Conservation (phyloP, 768 basidiomycete species). For the Postia placenta region DNA sequence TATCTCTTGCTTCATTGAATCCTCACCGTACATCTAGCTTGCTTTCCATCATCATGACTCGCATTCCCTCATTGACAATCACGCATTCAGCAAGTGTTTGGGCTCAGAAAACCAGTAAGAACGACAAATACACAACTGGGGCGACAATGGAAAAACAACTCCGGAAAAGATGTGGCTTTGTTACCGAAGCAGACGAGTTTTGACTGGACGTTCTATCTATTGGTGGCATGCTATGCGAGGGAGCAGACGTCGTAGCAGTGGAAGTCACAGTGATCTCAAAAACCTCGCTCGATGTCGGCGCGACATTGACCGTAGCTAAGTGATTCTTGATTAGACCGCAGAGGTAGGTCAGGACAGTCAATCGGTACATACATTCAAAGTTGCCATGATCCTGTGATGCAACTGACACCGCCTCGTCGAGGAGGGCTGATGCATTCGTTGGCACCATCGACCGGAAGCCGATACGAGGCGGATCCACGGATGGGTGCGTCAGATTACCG, state of each 20-base stretch:
- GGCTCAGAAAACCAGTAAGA: background rate
- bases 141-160: background rate
- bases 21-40: too few species aligned
- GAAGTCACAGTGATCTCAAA: background rate
- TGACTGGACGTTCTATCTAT: constrained; percentile 1
- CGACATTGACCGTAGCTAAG: background rate
- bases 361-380: too few species aligned
- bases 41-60: too few species aligned
- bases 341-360: too few species aligned
- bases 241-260: background rate
- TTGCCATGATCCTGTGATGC: constrained; percentile 24
- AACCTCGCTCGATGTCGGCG: background rate
- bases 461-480: constrained; percentile 60
- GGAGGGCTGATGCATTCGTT: constrained; percentile 38
- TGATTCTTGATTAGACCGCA: too few species aligned
- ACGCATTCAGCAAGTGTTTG: background rate
- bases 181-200: background rate
- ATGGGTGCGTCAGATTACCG: constrained; percentile 66
- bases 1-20: too few species aligned
- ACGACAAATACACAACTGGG: background rate
- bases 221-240: constrained; percentile 2
- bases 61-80: too few species aligned
- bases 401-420: constrained; percentile 30
- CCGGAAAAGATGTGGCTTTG: background rate
- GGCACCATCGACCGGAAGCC: constrained; percentile 72